phyloP scores from a whole-genome alignment of 2,329 filamentous ascomycete species.

The Fusarium sp. region DNA sequence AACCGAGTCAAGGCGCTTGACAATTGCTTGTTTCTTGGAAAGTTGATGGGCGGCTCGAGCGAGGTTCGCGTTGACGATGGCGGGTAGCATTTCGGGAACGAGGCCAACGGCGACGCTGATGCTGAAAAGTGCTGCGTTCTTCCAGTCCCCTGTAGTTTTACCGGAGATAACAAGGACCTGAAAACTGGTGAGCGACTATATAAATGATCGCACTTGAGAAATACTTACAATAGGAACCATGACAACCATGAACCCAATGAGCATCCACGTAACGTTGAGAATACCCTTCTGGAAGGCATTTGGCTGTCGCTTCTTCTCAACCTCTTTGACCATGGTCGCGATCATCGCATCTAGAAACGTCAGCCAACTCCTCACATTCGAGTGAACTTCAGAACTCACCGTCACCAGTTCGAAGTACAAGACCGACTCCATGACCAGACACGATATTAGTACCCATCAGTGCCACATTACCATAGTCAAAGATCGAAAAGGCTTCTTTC shows the following conservation, averaged over 20 bases:
- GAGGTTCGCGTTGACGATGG: constrained; percentile 6
- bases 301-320: neutral
- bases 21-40: neutral
- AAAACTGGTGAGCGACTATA: neutral
- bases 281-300: constrained; percentile 1
- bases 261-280: neutral
- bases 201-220: accelerated
- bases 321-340: neutral
- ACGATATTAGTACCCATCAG: neutral
- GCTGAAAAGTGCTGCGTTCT: neutral
- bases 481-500: neutral
- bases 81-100: neutral
- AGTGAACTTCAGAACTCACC: neutral
- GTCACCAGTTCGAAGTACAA: neutral
- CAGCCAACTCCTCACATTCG: neutral
- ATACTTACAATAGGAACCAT: neutral
- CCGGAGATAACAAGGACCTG: neutral
- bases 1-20: constrained; percentile 1
- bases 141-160: neutral
- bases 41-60: neutral
- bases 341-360: neutral
- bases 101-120: constrained; percentile 5
- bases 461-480: neutral
- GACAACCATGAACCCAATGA: constrained; percentile 1
- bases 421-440: neutral